Percentiles rank a stretch among this genome's conserved stretches.
These are phyloP conservation scores for Geoglossum cookeanum DNA, from an alignment of 2,329 filamentous ascomycete genomes.

Conservation along the genomic window DNA sequence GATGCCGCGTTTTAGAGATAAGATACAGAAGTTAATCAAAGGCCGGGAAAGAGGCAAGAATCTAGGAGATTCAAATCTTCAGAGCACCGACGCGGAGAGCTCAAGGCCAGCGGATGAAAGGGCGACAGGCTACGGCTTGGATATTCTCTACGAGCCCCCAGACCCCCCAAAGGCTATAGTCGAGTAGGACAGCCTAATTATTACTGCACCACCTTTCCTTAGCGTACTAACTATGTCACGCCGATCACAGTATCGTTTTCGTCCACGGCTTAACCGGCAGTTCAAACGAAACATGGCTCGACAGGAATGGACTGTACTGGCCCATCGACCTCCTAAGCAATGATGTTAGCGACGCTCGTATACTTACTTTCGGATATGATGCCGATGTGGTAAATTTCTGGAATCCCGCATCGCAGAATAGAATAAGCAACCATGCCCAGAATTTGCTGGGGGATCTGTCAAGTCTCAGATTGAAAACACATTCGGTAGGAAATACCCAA, in stretches of 20 bases:
- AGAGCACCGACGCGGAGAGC: too few species aligned
- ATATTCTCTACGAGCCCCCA: too few species aligned
- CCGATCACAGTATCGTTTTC: conserved; percentile 32
- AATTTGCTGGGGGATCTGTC: conserved; percentile 45
- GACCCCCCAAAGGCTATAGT: too few species aligned
- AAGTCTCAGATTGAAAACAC: conserved; percentile 32
- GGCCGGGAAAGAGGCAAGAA: too few species aligned
- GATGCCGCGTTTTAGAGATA: too few species aligned
- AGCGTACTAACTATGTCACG: too few species aligned
- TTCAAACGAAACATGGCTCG: conserved; percentile 42
- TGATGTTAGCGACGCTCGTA: conserved; percentile 35
- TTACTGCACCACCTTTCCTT: too few species aligned
- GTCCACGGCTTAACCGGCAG: conserved; percentile 52
- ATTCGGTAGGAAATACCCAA: conserved; percentile 37
- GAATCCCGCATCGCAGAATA: conserved; percentile 35
- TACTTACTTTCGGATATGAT: conserved; percentile 59
- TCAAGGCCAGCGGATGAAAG: too few species aligned
- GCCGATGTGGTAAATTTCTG: conserved; percentile 36
- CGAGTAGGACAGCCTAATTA: too few species aligned
- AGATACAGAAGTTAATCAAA: too few species aligned
- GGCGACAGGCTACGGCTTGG: too few species aligned
- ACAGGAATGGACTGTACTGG: conserved; percentile 42
- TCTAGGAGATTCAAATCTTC: too few species aligned
- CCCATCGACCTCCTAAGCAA: conserved; percentile 45
- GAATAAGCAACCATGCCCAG: conserved; percentile 53